Evolutionary conservation across 345 rosid genomes (phyloP).

Genomic region (Anastatica hierochuntica): DNA sequence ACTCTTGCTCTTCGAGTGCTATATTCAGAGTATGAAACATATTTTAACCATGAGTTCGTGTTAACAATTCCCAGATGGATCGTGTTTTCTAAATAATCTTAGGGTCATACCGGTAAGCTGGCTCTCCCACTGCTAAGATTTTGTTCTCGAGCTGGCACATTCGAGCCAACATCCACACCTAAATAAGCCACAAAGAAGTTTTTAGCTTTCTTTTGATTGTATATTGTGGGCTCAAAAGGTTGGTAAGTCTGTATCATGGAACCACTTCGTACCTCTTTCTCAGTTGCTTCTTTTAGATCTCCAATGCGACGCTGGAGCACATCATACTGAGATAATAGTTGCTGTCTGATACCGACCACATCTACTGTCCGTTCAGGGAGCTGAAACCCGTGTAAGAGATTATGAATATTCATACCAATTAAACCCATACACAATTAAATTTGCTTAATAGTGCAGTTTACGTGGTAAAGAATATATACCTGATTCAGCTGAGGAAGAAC

Average conservation of each 20-base stretch:
- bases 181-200: slow-evolving; percentile 5
- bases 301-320: slow-evolving; percentile 75
- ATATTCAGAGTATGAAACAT: slow-evolving; percentile 9
- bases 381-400: slow-evolving; percentile 33
- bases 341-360: slow-evolving; percentile 56
- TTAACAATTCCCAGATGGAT: background rate
- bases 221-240: background rate
- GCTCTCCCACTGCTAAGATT: slow-evolving; percentile 87
- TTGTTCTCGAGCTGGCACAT: slow-evolving; percentile 97
- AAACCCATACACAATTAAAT: no score
- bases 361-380: slow-evolving; percentile 77
- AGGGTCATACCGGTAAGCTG: slow-evolving; percentile 65
- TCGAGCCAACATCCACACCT: slow-evolving; percentile 97
- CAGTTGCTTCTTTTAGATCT: slow-evolving; percentile 67
- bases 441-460: no score
- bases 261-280: slow-evolving; percentile 56
- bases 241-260: background rate
- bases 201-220: background rate
- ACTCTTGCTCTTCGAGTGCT: slow-evolving; percentile 74
- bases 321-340: slow-evolving; percentile 81
- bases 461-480: slow-evolving; percentile 25
- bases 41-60: background rate
- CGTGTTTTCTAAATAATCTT: no score
- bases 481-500: slow-evolving; percentile 61
- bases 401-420: background rate